Conservation (phyloP, 1,139 yeast genomes). For the Meyerozyma athensensis region DNA sequence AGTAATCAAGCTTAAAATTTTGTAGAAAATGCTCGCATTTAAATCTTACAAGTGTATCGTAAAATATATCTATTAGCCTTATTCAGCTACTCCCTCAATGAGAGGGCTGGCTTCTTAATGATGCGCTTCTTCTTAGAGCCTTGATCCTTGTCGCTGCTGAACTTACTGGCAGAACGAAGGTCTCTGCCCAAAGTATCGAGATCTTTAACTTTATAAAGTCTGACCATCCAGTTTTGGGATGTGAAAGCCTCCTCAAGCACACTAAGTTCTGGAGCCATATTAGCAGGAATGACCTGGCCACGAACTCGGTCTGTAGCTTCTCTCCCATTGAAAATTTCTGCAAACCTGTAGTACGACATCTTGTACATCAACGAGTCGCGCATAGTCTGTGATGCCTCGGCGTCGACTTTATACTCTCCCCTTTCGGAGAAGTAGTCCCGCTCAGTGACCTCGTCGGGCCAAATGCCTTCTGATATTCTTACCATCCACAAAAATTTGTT, state of each 20-base stretch:
- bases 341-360: conserved; percentile 86
- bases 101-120: conserved; percentile 53
- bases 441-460: conserved; percentile 97
- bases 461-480: conserved; percentile 95
- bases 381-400: conserved; percentile 79
- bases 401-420: conserved; percentile 89
- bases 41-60: not conserved
- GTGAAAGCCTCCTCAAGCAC: conserved; percentile 93
- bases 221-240: conserved; percentile 92
- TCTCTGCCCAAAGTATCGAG: conserved; percentile 85
- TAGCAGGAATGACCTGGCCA: conserved; percentile 64
- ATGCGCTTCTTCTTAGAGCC: conserved; percentile 35
- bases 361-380: conserved; percentile 88
- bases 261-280: conserved; percentile 57
- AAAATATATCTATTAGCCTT: not conserved
- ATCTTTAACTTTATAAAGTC: conserved; percentile 91
- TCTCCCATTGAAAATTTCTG: conserved; percentile 64
- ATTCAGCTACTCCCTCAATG: conserved; percentile 33
- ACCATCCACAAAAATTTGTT: conserved; percentile 99
- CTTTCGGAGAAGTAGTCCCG: conserved; percentile 74
- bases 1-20: too few species aligned
- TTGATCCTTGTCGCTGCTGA: conserved; percentile 31
- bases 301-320: conserved; percentile 85
- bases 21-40: too few species aligned
- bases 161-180: conserved; percentile 44